Evolutionary conservation across 768 basidiomycete species (phyloP).

Genomic region (Pleurotus ostreatus): DNA sequence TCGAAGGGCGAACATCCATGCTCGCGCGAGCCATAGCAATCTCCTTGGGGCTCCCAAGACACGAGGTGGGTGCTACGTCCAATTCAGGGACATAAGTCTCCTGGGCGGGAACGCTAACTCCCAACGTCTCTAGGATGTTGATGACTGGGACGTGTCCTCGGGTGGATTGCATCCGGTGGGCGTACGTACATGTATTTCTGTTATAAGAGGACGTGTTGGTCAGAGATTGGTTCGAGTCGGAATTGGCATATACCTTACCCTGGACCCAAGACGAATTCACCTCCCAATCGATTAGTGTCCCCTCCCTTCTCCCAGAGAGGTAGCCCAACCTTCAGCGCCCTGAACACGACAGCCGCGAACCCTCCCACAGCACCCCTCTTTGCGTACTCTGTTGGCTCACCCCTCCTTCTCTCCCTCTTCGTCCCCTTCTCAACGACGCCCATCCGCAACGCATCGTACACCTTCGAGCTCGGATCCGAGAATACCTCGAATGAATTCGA

Average conservation of each 20-base stretch:
- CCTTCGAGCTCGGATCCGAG: slow-evolving; percentile 66
- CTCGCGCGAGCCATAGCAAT: background rate
- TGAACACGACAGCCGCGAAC: slow-evolving; percentile 68
- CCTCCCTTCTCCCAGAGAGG: slow-evolving; percentile 81
- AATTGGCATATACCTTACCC: slow-evolving; percentile 28
- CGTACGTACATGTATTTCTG: slow-evolving; percentile 65
- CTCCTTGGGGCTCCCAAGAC: slow-evolving; percentile 3
- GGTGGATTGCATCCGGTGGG: slow-evolving; percentile 81
- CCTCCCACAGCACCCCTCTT: slow-evolving; percentile 63
- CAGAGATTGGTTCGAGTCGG: slow-evolving; percentile 2
- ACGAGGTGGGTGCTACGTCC: slow-evolving; percentile 1
- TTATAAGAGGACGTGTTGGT: background rate
- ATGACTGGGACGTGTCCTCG: slow-evolving; percentile 72
- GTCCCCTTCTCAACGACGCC: background rate
- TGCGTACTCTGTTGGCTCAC: slow-evolving; percentile 38
- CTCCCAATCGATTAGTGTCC: slow-evolving; percentile 76
- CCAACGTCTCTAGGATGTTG: slow-evolving; percentile 62
- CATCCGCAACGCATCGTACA: slow-evolving; percentile 81
- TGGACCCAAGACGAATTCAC: slow-evolving; percentile 69
- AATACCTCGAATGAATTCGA: slow-evolving; percentile 72
- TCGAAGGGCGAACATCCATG: background rate
- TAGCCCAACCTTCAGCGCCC: slow-evolving; percentile 71
- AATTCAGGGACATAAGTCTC: background rate
- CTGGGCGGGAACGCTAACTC: slow-evolving; percentile 14
- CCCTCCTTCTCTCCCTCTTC: slow-evolving; percentile 5